phyloP scores from a whole-genome alignment of 176 grass and related monocot species.

The Guadua angustifolia region DNA sequence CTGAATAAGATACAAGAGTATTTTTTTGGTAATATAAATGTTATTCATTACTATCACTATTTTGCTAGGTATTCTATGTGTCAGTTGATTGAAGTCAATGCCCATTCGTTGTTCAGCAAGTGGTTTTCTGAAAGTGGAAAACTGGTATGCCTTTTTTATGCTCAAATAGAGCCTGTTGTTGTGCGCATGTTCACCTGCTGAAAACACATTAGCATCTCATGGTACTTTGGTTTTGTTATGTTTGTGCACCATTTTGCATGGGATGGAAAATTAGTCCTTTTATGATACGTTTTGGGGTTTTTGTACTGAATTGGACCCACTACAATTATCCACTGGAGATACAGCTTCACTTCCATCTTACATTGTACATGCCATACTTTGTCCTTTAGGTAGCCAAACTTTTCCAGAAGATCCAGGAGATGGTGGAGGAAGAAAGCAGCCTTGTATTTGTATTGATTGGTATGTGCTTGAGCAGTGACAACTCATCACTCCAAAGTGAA shows the following conservation, averaged over 20 bases:
- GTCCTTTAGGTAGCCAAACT: constrained; percentile 87
- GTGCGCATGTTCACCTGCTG: constrained; percentile 5
- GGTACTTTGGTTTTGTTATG: neutral
- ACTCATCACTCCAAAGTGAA: neutral
- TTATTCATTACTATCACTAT: constrained; percentile 34
- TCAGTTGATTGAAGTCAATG: constrained; percentile 96
- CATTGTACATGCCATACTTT: constrained; percentile 13
- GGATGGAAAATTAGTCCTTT: neutral
- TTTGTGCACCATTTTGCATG: constrained; percentile 28
- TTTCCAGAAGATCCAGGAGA: constrained; percentile 99
- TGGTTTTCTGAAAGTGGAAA: constrained; percentile 99
- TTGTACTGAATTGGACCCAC: constrained; percentile 9
- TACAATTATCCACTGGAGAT: constrained; percentile 11
- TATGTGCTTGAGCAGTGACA: constrained; percentile 42
- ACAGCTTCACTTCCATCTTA: constrained; percentile 33
- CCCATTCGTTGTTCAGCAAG: constrained; percentile 99
- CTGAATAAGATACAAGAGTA: constrained; percentile 29
- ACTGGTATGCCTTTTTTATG: constrained; percentile 71
- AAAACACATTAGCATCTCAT: constrained; percentile 9
- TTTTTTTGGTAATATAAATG: constrained; percentile 23
- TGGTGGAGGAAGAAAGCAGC: constrained; percentile 98
- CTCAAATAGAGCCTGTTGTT: neutral
- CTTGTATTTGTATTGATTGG: constrained; percentile 98
- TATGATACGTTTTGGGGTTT: neutral
- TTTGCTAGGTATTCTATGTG: constrained; percentile 83